Base-by-base conservation (phyloP, 2,329 filamentous ascomycete genomes). In the Penicillium sp. region DNA sequence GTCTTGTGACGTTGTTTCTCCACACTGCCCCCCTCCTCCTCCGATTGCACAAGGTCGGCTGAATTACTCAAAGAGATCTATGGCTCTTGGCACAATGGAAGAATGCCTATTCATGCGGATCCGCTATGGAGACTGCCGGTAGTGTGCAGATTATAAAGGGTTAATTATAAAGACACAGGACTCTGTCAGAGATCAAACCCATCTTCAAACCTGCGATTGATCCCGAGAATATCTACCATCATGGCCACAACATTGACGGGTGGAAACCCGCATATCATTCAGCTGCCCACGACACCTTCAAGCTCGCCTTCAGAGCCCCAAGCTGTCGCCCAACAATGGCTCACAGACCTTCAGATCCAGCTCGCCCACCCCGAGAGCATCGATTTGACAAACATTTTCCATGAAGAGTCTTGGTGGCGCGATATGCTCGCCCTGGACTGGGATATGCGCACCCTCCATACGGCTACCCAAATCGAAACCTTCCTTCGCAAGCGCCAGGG, bases 341-440 rank as follows among this genome's bases (percentile, higher is more conserved):
- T 72, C 27, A 60, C 61, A 9, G 52, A 53, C 2, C 53, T 73
- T 3, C 61, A 68, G 17, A 40, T 44, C 6, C 57, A 62, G n/a
- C 58, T 71, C 1, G 49, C 55, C 5, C 51, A 21, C 3, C 56
- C 52, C 15, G 54, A 58, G 10, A 50, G 49, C 10, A 41, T 61
- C 10, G 49, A 59, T 3, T 43, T 68, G 9, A 24, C 52, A 20
- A 26, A 47, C 1, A 56, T 75, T 5, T 70, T 75, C 41, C 69
- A 73, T 12, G 33, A 58, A 15, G 70, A 73, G n/a, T 72, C 72
- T 8, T 74, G 70, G 67, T 74, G 72, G 70, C 68, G 73, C 4
- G 73, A 75, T 26, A 69, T 71, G 56, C 59, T 75, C n/a, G 66
- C 66, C 6, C 54, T 75, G 10, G 67, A 69, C 33, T 75, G 73